A percentile compares a stretch with the other conserved stretches of the same genome.
Evolutionary conservation across 805 yeast genomes (phyloP).

Genomic region (Yamadazyma endophytica): DNA sequence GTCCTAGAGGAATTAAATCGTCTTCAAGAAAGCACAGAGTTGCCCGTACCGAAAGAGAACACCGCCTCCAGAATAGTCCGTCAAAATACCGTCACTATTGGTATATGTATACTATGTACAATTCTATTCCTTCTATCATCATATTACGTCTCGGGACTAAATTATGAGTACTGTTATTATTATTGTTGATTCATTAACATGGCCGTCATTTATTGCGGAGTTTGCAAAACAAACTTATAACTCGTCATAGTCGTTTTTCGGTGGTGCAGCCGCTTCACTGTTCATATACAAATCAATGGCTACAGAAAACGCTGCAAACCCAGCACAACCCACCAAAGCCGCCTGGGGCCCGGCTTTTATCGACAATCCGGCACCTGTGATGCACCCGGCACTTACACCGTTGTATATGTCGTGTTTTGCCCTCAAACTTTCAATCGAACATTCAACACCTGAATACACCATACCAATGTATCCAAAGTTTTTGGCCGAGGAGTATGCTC

Average conservation of each 20-base stretch:
- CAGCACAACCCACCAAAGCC: conserved; percentile 89
- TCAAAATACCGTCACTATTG: no score
- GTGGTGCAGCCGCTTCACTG: conserved; percentile 79
- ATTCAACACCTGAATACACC: conserved; percentile 89
- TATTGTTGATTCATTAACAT: conserved; percentile 20
- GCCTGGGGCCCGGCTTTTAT: conserved; percentile 92
- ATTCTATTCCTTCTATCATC: conserved; percentile 7
- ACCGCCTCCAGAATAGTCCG: background rate
- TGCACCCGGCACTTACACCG: conserved; percentile 90
- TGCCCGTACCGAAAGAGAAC: background rate
- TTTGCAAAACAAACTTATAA: conserved; percentile 9
- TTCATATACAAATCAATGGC: conserved; percentile 86
- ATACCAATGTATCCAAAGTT: conserved; percentile 92
- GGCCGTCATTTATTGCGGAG: background rate
- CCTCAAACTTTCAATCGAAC: conserved; percentile 77
- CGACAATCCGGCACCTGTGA: conserved; percentile 95
- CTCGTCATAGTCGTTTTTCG: conserved; percentile 80
- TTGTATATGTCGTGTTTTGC: conserved; percentile 92
- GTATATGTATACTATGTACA: conserved; percentile 12
- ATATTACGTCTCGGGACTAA: conserved; percentile 22
- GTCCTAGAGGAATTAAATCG: no score
- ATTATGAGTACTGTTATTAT: conserved; percentile 39
- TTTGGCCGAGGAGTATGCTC: conserved; percentile 86
- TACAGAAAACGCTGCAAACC: conserved; percentile 92
- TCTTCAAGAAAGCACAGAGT: no score